Base-by-base conservation (phyloP, 2,329 filamentous ascomycete species). In the Rhexocercosporidium sp. region DNA sequence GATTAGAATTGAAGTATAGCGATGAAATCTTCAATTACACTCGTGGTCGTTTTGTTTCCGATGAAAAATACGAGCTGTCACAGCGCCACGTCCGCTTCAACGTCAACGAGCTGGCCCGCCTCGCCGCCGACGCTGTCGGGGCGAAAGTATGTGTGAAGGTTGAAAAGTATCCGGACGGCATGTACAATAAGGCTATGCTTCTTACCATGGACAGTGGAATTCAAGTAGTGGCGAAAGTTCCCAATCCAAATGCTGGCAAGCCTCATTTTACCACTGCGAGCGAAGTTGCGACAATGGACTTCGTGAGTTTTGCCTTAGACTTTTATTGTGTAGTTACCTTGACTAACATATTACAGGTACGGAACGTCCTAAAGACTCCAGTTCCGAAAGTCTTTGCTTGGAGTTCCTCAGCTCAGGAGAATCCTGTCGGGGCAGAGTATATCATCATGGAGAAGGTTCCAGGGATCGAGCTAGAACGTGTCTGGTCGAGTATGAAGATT, bases 141-240 rank as follows among this genome's bases (percentile, higher is more conserved):
- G 54, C 54, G 20, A 57, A 57, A 14, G 3, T 1, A 57, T 57
- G 54, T 20, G 54, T 57, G 12, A 57, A 31, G 12, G n/a, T 57
- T 22, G 31, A 57, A 57, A 57, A 57, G 29, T 57, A 57, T 37
- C 54, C 54, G 12, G 54, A 57, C n/a, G 54, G 54, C 31, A 41
- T 57, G 54, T 41, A 57, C 54, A 57, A 57, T n/a, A 57, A 57
- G 12, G 54, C 54, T 57, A 39, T 57, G 54, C 54, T 57, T 57
- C 54, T 57, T 20, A 57, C 54, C 14, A 57, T 57, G 54, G 54
- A 57, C 31, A 25, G 41, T 25, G 54, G 54, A 25, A 57, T 16
- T 57, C 18, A 16, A 22, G 54, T 57, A 1, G 54, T 57, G 54
- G 54, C 54, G 54, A 57, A 57, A 37, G 54, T 57, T 57, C 54